Conservation (phyloP, 768 basidiomycete species). For the Boletus edulis region DNA sequence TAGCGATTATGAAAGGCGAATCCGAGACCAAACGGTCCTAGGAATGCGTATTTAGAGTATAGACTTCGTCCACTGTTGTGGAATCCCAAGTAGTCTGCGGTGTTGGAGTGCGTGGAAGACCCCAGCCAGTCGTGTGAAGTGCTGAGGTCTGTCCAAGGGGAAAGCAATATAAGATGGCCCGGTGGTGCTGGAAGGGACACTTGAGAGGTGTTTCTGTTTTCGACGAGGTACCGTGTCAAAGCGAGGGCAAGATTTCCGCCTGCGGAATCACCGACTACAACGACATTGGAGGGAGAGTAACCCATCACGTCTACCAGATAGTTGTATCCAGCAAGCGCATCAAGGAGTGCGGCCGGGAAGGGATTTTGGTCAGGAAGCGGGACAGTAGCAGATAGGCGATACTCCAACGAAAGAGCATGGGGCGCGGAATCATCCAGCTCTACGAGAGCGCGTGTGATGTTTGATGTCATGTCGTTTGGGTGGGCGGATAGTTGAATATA, state of each 20-base stretch:
- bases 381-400: constrained; percentile 55
- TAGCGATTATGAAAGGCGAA: constrained; percentile 49
- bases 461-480: constrained; percentile 47
- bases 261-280: constrained; percentile 73
- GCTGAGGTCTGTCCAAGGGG: constrained; percentile 53
- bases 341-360: constrained; percentile 75
- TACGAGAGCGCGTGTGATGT: constrained; percentile 47
- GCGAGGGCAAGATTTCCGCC: constrained; percentile 72
- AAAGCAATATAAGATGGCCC: constrained; percentile 49
- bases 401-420: constrained; percentile 64
- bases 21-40: constrained; percentile 46
- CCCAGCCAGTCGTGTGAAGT: constrained; percentile 37
- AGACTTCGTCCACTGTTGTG: constrained; percentile 8
- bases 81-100: constrained; percentile 26
- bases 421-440: constrained; percentile 41
- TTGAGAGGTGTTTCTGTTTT: constrained; percentile 35
- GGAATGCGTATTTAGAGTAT: constrained; percentile 42
- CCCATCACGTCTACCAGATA: constrained; percentile 61
- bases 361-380: constrained; percentile 46
- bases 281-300: constrained; percentile 57
- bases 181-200: constrained; percentile 42
- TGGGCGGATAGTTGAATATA: constrained; percentile 55
- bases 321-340: constrained; percentile 70
- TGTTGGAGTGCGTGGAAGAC: constrained; percentile 38
- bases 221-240: constrained; percentile 58